Percentiles rank a stretch among this genome's conserved stretches.
These are phyloP conservation scores for Priceomyces fermenticarens DNA, from an alignment of 805 yeast species.

Conservation along the genomic window DNA sequence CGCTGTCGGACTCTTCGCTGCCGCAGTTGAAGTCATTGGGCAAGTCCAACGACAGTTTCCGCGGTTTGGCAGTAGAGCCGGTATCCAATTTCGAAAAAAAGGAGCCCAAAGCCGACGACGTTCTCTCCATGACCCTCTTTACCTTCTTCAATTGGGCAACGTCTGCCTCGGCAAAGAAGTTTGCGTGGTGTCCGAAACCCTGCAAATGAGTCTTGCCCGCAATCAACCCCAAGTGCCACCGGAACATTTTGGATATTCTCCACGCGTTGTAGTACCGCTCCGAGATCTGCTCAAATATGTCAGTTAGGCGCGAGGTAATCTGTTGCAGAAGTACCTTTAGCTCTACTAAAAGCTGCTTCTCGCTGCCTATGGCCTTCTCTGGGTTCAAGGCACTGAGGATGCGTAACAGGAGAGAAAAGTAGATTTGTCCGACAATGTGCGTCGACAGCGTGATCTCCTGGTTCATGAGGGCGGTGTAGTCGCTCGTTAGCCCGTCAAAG, in stretches of 20 bases:
- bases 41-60: too few relatives aligned
- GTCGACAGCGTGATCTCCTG: not conserved
- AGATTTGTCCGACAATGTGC: not conserved
- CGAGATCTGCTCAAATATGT: not conserved
- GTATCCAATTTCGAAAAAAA: not conserved
- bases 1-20: too few relatives aligned
- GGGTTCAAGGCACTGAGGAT: slow-evolving; percentile 1
- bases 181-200: not conserved
- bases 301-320: not conserved
- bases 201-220: not conserved
- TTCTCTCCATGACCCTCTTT: not conserved
- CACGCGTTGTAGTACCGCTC: not conserved
- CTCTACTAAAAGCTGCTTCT: too few relatives aligned
- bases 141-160: not conserved
- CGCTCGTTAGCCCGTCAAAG: not conserved
- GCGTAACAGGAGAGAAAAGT: not conserved
- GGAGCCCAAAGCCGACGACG: not conserved
- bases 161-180: not conserved
- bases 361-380: too few relatives aligned
- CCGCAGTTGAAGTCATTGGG: too few relatives aligned
- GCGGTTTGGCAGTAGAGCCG: too few relatives aligned
- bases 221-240: not conserved
- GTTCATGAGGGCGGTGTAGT: not conserved
- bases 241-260: not conserved
- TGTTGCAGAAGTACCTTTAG: not conserved